phyloP scores from a whole-genome alignment of 495 filamentous ascomycete species.

The Penicillium longicatenatum region DNA sequence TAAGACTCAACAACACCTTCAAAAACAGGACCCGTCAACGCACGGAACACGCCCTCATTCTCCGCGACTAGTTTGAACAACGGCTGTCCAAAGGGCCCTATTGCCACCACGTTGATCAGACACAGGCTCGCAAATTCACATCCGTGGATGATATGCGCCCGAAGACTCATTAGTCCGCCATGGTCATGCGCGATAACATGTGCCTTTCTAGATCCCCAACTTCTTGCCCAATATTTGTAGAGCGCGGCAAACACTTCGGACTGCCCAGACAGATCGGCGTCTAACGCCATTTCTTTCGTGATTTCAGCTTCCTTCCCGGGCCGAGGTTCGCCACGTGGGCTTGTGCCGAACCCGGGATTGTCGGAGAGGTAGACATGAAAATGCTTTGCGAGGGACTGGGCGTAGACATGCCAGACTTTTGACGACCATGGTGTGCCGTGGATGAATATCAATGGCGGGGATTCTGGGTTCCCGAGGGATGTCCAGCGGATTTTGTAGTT shows the following conservation, averaged over 20 bases:
- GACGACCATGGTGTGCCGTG: slow-evolving; percentile 44
- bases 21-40: slow-evolving; percentile 28
- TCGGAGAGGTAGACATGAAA: slow-evolving; percentile 43
- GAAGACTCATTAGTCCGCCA: slow-evolving; percentile 32
- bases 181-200: slow-evolving; percentile 41
- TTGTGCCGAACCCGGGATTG: slow-evolving; percentile 37
- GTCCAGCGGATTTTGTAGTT: slow-evolving; percentile 30
- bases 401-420: slow-evolving; percentile 31
- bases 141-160: slow-evolving; percentile 28
- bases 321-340: slow-evolving; percentile 18
- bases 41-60: slow-evolving; percentile 29
- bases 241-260: slow-evolving; percentile 34
- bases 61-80: slow-evolving; percentile 35
- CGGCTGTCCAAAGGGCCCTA: slow-evolving; percentile 33
- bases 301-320: slow-evolving; percentile 6
- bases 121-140: slow-evolving; percentile 32
- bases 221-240: slow-evolving; percentile 23
- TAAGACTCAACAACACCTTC: slow-evolving; percentile 33
- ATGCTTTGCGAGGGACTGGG: slow-evolving; percentile 23
- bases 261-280: slow-evolving; percentile 30
- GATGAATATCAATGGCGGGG: slow-evolving; percentile 33
- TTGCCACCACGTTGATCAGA: slow-evolving; percentile 37
- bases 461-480: slow-evolving; percentile 19
- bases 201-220: slow-evolving; percentile 16
- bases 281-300: slow-evolving; percentile 17